Percentiles rank a stretch among this genome's conserved stretches.
Conservation (phyloP, 768 basidiomycete genomes). For the Pulveroboletus ravenelii region DNA sequence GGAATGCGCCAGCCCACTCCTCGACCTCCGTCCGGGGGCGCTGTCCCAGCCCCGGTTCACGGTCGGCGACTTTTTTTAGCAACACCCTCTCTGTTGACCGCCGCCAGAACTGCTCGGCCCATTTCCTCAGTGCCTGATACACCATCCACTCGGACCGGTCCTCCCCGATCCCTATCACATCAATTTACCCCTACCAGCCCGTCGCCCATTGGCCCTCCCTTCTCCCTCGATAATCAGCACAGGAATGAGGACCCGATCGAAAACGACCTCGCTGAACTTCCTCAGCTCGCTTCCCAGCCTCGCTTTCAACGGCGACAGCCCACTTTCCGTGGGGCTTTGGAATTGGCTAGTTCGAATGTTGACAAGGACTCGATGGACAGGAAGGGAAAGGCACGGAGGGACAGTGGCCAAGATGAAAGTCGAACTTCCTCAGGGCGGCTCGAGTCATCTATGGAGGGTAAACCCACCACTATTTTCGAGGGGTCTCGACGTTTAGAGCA, state of each 20-base stretch:
- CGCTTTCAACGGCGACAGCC: constrained; percentile 28
- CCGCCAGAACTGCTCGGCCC: constrained; percentile 5
- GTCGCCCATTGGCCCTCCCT: constrained; percentile 32
- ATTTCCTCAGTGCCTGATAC: constrained; percentile 30
- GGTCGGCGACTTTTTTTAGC: constrained; percentile 12
- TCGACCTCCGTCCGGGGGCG: not conserved
- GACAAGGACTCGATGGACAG: constrained; percentile 43
- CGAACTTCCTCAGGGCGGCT: constrained; percentile 56
- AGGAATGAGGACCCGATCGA: constrained; percentile 26
- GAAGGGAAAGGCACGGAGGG: constrained; percentile 52
- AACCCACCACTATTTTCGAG: constrained; percentile 31
- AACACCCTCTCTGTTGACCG: constrained; percentile 6
- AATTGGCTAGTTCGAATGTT: constrained; percentile 30
- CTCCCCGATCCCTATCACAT: constrained; percentile 68
- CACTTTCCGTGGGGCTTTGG: constrained; percentile 62
- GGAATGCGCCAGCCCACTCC: not conserved
- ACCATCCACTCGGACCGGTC: constrained; percentile 65
- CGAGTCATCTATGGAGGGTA: constrained; percentile 49
- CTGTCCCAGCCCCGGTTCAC: not conserved
- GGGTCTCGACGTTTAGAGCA: constrained; percentile 19
- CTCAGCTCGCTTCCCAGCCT: constrained; percentile 28
- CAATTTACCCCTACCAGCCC: constrained; percentile 51
- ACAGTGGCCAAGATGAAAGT: constrained; percentile 42
- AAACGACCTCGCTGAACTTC: constrained; percentile 33
- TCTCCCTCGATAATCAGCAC: constrained; percentile 24